Evolutionary conservation across 106 monocot genomes (phyloP), one percentile per base, ranked within the genome.

Genomic region (Amphibolis antarctica): DNA sequence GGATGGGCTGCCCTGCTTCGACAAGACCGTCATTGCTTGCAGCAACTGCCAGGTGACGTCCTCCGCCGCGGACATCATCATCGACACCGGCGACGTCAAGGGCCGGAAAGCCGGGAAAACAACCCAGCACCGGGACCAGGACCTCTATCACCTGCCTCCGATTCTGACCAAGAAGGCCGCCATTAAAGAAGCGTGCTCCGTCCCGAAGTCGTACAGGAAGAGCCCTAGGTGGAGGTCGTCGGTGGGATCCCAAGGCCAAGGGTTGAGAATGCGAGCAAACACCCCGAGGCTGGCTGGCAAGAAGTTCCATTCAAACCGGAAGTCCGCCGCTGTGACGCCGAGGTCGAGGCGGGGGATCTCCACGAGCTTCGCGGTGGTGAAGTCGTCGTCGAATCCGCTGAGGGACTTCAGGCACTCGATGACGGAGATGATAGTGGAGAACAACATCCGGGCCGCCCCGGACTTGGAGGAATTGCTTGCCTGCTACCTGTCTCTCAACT

Each of bases 351-450:
- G 66, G 55, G 24, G 66, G 23, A 12, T 79, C 12, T 15, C 68
- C 28, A 73, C 68, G 66, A 79, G 86, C 70, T 77, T 79, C 29
- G 83, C 77, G n/a, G 71, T 94, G 24, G 79, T 94, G 31, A 88
- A 83, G 69, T 31, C 75, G 26, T 94, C 94, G 12, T 42, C 75
- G 0, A 76, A 89, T 26, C 94, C 94, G 1, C 69, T 58, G 53
- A 77, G 36, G 79, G 94, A 94, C 66, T 94, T 94, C 76, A 55
- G 62, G 25, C 86, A 94, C n/a, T 89, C 89, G 5, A 94, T 89
- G 89, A 54, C 78, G 76, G 94, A 94, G 81, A 94, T 89, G 94
- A 94, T 94, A 53, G 46, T 78, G 1, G 89, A 77, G 79, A 89
- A 94, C 59, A 71, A 80, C n/a, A 73, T 94, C 28, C 11, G 64